Percentiles rank a stretch among this genome's conserved stretches.
Conservation (phyloP, 2,329 filamentous ascomycete species). For the Thermomyces lanuginosus region DNA sequence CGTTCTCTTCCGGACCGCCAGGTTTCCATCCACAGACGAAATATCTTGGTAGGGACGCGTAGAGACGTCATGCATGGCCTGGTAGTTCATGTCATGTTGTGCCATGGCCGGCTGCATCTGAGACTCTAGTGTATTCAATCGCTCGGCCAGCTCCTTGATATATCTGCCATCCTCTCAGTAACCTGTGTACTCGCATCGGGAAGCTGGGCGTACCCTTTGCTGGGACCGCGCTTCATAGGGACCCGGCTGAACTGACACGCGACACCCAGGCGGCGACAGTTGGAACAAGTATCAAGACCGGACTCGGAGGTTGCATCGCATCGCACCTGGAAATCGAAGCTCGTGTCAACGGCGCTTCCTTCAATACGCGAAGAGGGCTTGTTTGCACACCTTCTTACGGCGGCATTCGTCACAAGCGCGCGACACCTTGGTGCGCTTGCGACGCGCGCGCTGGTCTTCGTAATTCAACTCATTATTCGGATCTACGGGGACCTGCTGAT, state of each 20-base stretch:
- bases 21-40: constrained; percentile 30
- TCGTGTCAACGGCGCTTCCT: constrained; percentile 5
- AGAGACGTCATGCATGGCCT: constrained; percentile 26
- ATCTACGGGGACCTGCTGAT: constrained; percentile 29
- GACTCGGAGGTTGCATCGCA: constrained; percentile 67
- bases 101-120: constrained; percentile 40
- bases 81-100: constrained; percentile 27
- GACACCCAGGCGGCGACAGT: constrained; percentile 61
- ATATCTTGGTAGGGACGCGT: constrained; percentile 36
- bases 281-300: constrained; percentile 59
- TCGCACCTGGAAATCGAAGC: constrained; percentile 41
- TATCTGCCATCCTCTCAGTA: constrained; percentile 38
- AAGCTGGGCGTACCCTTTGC: constrained; percentile 52
- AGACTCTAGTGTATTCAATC: constrained; percentile 66
- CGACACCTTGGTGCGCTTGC: constrained; percentile 73
- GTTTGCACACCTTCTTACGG: constrained; percentile 53
- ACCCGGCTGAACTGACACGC: constrained; percentile 72
- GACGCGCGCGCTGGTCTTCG: constrained; percentile 47
- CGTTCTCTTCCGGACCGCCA: constrained; percentile 31
- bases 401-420: constrained; percentile 79
- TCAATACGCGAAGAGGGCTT: constrained; percentile 7
- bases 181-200: not conserved
- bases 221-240: constrained; percentile 75
- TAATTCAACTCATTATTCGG: constrained; percentile 34
- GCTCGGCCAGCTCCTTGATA: constrained; percentile 79